Conservation (phyloP, 2,329 filamentous ascomycete species). For the Cyphellophora europaea region DNA sequence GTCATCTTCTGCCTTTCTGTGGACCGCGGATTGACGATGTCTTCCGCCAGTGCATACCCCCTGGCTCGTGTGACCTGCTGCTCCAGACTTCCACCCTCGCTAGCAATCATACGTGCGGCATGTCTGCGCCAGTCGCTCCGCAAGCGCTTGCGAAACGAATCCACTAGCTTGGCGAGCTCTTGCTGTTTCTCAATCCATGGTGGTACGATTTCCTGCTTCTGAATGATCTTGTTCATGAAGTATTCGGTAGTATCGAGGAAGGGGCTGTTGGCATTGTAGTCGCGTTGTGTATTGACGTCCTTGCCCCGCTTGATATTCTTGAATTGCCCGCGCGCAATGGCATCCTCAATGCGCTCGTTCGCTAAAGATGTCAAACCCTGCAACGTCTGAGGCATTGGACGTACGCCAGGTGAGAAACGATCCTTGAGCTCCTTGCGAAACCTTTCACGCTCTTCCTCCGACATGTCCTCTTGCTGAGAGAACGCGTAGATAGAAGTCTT, state of each 20-base stretch:
- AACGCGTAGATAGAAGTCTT: constrained; percentile 46
- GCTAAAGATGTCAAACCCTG: constrained; percentile 73
- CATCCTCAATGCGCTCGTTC: constrained; percentile 87
- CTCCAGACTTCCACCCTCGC: constrained; percentile 63
- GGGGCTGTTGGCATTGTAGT: constrained; percentile 71
- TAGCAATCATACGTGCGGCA: constrained; percentile 68
- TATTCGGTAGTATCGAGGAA: constrained; percentile 97
- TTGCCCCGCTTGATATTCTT: constrained; percentile 72
- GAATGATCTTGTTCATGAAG: constrained; percentile 97
- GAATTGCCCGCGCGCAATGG: constrained; percentile 86
- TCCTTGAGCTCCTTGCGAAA: constrained; percentile 67
- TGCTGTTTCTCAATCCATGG: constrained; percentile 99
- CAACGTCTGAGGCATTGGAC: constrained; percentile 66
- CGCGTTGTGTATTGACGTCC: constrained; percentile 59
- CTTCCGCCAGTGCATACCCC: constrained; percentile 68
- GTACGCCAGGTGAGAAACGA: constrained; percentile 63
- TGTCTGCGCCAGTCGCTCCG: constrained; percentile 78
- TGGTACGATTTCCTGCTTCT: constrained; percentile 87
- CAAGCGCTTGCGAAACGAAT: constrained; percentile 63
- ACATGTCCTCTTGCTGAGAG: constrained; percentile 48
- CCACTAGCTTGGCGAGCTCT: constrained; percentile 62
- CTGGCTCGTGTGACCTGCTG: constrained; percentile 63
- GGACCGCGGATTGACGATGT: constrained; percentile 23
- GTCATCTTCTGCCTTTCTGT: constrained; percentile 36
- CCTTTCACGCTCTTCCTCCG: constrained; percentile 62